phyloP scores from a whole-genome alignment of 2,329 filamentous ascomycete species.

The Pseudogymnoascus sp. region DNA sequence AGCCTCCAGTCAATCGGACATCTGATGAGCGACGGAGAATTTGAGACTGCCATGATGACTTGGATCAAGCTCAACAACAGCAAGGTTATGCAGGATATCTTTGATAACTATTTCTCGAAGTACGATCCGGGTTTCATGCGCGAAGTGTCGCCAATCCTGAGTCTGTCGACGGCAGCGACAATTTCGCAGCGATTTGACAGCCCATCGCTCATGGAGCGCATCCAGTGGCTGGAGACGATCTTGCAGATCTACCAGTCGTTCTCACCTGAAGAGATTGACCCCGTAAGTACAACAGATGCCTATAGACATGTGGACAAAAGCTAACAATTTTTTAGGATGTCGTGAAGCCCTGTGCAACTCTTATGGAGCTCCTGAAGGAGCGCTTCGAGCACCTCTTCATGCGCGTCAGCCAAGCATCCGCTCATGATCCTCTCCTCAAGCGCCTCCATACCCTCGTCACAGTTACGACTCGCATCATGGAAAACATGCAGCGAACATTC shows the following conservation, averaged over 20 bases:
- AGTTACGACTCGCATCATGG: slow-evolving; percentile 25
- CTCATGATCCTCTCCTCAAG: slow-evolving; percentile 42
- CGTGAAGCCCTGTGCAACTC: slow-evolving; percentile 35
- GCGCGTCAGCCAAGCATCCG: slow-evolving; percentile 41
- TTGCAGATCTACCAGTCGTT: slow-evolving; percentile 41
- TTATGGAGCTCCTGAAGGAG: slow-evolving; percentile 47
- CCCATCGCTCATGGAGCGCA: slow-evolving; percentile 46
- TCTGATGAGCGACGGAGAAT: slow-evolving; percentile 50
- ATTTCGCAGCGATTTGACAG: slow-evolving; percentile 52
- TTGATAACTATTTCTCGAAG: slow-evolving; percentile 47
- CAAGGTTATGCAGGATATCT: slow-evolving; percentile 48
- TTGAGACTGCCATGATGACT: slow-evolving; percentile 56
- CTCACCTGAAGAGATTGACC: slow-evolving; percentile 18
- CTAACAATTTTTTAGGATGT: slow-evolving; percentile 38
- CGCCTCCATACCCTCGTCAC: slow-evolving; percentile 40
- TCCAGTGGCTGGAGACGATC: slow-evolving; percentile 54
- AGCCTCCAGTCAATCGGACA: slow-evolving; percentile 5
- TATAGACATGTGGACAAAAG: background rate
- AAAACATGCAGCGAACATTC: slow-evolving; percentile 11
- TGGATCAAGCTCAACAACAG: slow-evolving; percentile 41
- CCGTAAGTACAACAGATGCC: slow-evolving; percentile 23
- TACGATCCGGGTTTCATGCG: slow-evolving; percentile 47
- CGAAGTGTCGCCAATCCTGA: slow-evolving; percentile 52
- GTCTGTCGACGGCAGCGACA: slow-evolving; percentile 58
- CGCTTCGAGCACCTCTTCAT: slow-evolving; percentile 47